A percentile compares a stretch with the other conserved stretches of the same genome.
phyloP scores from a whole-genome alignment of 495 filamentous ascomycete species.

The Penicillium steckii region DNA sequence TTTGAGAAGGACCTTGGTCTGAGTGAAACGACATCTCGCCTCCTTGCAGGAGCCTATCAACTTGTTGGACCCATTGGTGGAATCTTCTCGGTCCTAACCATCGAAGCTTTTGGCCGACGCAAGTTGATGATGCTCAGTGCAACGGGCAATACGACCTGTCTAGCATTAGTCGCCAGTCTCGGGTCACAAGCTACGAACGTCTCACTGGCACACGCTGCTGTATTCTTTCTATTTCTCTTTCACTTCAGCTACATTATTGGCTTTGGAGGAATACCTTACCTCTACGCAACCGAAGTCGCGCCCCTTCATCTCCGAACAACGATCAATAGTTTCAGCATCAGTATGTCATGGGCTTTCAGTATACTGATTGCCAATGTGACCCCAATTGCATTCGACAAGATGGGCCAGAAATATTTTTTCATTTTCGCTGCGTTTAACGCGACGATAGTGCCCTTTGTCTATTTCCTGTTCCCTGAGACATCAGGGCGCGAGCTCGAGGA shows the following conservation, averaged over 20 bases:
- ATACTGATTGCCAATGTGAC: constrained; percentile 21
- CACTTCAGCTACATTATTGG: constrained; percentile 53
- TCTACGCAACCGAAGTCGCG: constrained; percentile 53
- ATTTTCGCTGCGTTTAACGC: constrained; percentile 49
- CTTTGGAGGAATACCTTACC: constrained; percentile 53
- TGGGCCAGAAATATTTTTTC: constrained; percentile 22
- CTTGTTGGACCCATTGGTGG: constrained; percentile 19
- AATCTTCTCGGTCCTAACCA: constrained; percentile 17
- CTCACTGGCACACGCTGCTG: constrained; percentile 24
- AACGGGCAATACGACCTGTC: constrained; percentile 41
- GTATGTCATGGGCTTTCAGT: constrained; percentile 46
- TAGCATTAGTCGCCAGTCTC: constrained; percentile 36
- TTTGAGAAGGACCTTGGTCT: constrained; percentile 23
- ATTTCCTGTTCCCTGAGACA: constrained; percentile 61
- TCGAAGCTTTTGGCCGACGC: constrained; percentile 23
- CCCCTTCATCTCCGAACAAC: constrained; percentile 48
- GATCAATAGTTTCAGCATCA: constrained; percentile 47
- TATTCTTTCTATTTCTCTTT: constrained; percentile 53
- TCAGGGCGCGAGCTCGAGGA: constrained; percentile 50
- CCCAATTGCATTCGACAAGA: constrained; percentile 19
- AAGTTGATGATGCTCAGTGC: constrained; percentile 18
- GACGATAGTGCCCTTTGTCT: constrained; percentile 57
- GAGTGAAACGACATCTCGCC: constrained; percentile 14
- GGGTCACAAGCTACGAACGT: constrained; percentile 12
- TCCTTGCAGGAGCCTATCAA: constrained; percentile 22